Conservation (phyloP, 148 eudicot genomes). For the Diospyros kaki region DNA sequence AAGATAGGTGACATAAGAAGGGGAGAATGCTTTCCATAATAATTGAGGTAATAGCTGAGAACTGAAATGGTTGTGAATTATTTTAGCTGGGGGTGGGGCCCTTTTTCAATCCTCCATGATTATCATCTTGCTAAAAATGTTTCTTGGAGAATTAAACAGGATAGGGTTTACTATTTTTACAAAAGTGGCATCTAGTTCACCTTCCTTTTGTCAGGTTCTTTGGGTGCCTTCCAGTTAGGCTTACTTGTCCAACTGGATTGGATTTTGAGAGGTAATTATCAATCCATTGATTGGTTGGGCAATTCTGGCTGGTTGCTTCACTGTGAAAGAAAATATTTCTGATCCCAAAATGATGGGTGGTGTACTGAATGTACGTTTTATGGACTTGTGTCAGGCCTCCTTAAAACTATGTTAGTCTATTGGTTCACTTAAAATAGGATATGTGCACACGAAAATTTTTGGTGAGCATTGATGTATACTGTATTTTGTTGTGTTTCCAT, state of each 20-base stretch:
- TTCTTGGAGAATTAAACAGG: not conserved
- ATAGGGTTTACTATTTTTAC: not conserved
- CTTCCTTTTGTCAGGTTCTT: not conserved
- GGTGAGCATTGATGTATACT: too few species aligned
- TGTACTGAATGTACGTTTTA: too few species aligned
- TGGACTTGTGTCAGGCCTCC: too few species aligned
- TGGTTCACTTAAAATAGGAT: too few species aligned
- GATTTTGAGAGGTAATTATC: not conserved
- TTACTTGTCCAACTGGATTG: not conserved
- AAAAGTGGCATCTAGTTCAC: not conserved
- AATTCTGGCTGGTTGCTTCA: conserved; percentile 2
- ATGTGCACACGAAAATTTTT: too few species aligned
- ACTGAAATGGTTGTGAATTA: not conserved
- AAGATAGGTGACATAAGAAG: too few species aligned
- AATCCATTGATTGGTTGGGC: not conserved
- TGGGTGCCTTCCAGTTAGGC: conserved; percentile 1
- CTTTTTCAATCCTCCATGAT: not conserved
- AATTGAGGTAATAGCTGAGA: not conserved
- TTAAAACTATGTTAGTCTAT: too few species aligned
- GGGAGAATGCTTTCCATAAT: not conserved
- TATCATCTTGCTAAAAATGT: not conserved
- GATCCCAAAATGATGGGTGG: not conserved
- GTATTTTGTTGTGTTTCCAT: too few species aligned
- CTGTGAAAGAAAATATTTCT: not conserved
- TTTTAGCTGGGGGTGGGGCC: not conserved